Evolutionary conservation across 139 green algal genomes (phyloP).

Genomic region (Dunaliella sp.): DNA sequence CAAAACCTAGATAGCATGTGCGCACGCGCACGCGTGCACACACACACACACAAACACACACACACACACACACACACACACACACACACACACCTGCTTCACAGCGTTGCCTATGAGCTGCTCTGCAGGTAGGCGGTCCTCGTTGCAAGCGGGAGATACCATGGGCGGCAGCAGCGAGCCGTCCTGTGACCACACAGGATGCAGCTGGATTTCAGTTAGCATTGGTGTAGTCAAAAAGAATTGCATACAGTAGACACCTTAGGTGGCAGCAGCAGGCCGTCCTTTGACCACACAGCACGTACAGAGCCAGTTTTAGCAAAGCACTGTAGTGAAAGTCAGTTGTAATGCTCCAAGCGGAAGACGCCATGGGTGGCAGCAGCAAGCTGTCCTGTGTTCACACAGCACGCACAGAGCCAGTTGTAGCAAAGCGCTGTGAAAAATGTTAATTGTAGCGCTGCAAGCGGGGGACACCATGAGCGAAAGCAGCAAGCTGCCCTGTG

Average conservation of each 20-base stretch:
- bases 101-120: slow-evolving; percentile 47
- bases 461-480: background rate
- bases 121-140: slow-evolving; percentile 49
- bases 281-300: too few relatives aligned
- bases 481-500: background rate
- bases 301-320: too few relatives aligned
- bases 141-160: background rate
- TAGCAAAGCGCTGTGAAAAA: too few relatives aligned
- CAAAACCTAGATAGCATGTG: too few relatives aligned
- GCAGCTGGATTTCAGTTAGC: too few relatives aligned
- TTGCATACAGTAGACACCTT: background rate
- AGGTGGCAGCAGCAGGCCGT: background rate
- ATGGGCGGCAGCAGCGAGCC: background rate
- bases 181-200: too few relatives aligned
- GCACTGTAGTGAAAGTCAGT: too few relatives aligned
- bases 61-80: too few relatives aligned
- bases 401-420: too few relatives aligned
- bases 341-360: background rate
- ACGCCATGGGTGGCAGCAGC: background rate
- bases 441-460: background rate
- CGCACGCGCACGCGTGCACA: too few relatives aligned
- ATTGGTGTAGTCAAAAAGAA: too few relatives aligned
- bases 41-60: too few relatives aligned
- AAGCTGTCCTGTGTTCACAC: background rate
- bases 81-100: slow-evolving; percentile 30